Base-by-base conservation (phyloP, 148 eudicot species). In the Camellia sinensis region DNA sequence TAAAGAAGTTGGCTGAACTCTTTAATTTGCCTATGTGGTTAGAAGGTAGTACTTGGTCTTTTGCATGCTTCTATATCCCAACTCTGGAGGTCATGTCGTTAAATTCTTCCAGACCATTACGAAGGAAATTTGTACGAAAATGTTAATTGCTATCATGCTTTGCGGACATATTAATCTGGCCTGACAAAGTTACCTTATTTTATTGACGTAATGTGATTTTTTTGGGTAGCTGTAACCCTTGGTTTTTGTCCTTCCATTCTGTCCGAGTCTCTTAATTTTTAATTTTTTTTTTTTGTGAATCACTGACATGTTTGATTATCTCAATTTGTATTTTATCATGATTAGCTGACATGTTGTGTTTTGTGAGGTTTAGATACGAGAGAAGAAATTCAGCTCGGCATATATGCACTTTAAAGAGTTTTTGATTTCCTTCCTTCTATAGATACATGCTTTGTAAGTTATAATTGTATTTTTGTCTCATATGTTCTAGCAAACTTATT, bases 321-420 rank as follows among this genome's bases (percentile, higher is more conserved):
- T 37, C 11, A 63, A 37, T 14, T 76, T 76, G 12, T 14, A 19
- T 63, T 45, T 76, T 46, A 14, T 57, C 21, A 45, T 76, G 70
- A 45, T 76, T 69, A 43, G 76, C 89, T 85, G 88, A 89, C 84
- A 5, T 40, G 75, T 64, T 84, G 74, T 79, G 74, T 71, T 83
- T 80, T 79, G 81, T 83, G 83, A 80, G 80, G 82, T 80, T 82
- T 84, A 87, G 86, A 87, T 86, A 78, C 81, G 43, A 50, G 80
- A 80, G 82, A 83, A 84, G 90, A 89, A 84, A 72, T 82, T 79
- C 89, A 84, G 82, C 84, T 68, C 81, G 85, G 78, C 85, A 87
- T 73, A 67, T 84, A 79, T 74, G 70, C 88, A 53, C 86, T 77
- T 46, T 83, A 67, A 22, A 79, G 88, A 82, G 75, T 80, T 82